Evolutionary conservation across 2,329 filamentous ascomycete genomes (phyloP).

Genomic region (Neodidymelliopsis sp.): DNA sequence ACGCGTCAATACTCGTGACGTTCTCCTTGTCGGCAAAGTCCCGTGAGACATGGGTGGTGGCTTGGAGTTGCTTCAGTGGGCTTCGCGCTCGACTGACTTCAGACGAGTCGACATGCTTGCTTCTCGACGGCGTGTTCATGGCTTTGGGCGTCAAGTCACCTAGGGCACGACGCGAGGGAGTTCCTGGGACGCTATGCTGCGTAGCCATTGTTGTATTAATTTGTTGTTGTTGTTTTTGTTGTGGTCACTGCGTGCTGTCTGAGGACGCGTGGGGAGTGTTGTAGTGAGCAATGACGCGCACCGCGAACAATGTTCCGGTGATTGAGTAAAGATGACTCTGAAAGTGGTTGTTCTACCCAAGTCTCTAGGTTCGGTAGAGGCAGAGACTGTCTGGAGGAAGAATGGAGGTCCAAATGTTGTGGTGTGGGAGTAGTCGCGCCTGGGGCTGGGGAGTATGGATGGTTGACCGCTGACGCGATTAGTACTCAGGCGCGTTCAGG

Average conservation of each 20-base stretch:
- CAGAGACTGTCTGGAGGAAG: neutral
- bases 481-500: slow-evolving; percentile 14
- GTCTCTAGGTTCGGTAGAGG: neutral
- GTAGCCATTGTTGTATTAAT: slow-evolving; percentile 29
- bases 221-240: slow-evolving; percentile 25
- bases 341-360: neutral
- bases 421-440: slow-evolving; percentile 20
- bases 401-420: slow-evolving; percentile 7
- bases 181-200: slow-evolving; percentile 37
- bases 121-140: slow-evolving; percentile 43
- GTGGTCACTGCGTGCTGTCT: slow-evolving; percentile 32
- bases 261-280: slow-evolving; percentile 16
- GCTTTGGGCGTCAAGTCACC: slow-evolving; percentile 46
- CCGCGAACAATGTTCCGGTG: neutral
- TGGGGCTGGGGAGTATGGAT: slow-evolving; percentile 21
- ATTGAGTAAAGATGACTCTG: neutral
- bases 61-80: slow-evolving; percentile 47
- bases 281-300: slow-evolving; percentile 20
- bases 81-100: slow-evolving; percentile 38
- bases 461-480: slow-evolving; percentile 13
- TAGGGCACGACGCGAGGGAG: slow-evolving; percentile 44
- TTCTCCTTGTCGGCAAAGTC: slow-evolving; percentile 42
- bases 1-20: slow-evolving; percentile 21
- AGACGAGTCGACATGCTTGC: slow-evolving; percentile 26
- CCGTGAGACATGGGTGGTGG: slow-evolving; percentile 33